phyloP scores from a whole-genome alignment of 1,284 basidiomycete species.

The Moesziomyces sp. region DNA sequence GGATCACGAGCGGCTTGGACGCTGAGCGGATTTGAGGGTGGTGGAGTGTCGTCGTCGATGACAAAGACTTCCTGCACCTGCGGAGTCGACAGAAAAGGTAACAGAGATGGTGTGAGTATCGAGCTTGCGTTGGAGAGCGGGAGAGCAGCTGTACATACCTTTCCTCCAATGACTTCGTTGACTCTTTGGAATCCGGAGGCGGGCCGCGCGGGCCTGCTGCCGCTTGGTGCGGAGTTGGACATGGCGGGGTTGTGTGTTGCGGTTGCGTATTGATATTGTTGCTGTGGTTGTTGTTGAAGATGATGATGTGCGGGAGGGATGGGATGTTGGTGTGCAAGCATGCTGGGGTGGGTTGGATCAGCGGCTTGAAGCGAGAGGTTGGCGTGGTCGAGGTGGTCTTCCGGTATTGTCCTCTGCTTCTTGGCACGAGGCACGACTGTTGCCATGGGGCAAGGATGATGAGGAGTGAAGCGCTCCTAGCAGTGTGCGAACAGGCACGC shows the following conservation, averaged over 20 bases:
- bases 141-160: constrained; percentile 33
- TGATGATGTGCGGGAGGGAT: constrained; percentile 22
- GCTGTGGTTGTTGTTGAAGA: constrained; percentile 17
- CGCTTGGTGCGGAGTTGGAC: constrained; percentile 23
- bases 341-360: constrained; percentile 22
- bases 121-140: neutral
- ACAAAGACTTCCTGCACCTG: constrained; percentile 58
- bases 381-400: constrained; percentile 30
- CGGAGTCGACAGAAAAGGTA: neutral
- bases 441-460: constrained; percentile 27
- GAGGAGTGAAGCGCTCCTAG: neutral
- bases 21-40: constrained; percentile 48
- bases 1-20: constrained; percentile 42
- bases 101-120: neutral
- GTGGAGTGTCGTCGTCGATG: constrained; percentile 54
- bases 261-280: constrained; percentile 18
- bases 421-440: constrained; percentile 51
- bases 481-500: neutral
- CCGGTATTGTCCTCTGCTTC: constrained; percentile 49
- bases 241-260: constrained; percentile 17
- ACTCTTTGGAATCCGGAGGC: constrained; percentile 46
- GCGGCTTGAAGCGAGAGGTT: constrained; percentile 19
- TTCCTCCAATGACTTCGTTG: constrained; percentile 57
- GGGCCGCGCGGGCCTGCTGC: constrained; percentile 28
- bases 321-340: constrained; percentile 48